These are phyloP conservation scores for Bothia castanella DNA, from an alignment of 1,284 basidiomycete species.

Conservation along the genomic window DNA sequence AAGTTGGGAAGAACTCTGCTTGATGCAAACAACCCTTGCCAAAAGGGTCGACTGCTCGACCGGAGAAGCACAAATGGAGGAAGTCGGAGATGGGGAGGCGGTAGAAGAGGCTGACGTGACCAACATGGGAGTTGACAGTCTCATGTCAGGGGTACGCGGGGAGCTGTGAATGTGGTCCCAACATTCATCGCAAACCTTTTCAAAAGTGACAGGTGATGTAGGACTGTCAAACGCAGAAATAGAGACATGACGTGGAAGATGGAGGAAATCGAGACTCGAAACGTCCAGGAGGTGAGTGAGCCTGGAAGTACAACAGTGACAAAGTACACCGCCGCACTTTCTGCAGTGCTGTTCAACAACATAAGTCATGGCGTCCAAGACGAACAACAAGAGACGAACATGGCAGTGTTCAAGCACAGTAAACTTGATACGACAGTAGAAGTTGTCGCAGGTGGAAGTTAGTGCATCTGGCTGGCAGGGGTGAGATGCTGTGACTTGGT, in stretches of 20 bases:
- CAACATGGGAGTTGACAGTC: conserved; percentile 30
- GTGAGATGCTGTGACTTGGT: conserved; percentile 3
- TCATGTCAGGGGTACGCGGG: conserved; percentile 43
- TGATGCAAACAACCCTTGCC: conserved; percentile 22
- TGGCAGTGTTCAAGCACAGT: conserved; percentile 68
- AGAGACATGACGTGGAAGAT: conserved; percentile 62
- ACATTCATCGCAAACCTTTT: conserved; percentile 70
- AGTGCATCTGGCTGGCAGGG: conserved; percentile 54
- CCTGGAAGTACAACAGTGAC: conserved; percentile 53
- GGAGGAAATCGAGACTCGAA: conserved; percentile 60
- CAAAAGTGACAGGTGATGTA: conserved; percentile 46
- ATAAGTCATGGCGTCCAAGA: conserved; percentile 20
- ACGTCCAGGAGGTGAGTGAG: conserved; percentile 62
- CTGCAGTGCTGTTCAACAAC: conserved; percentile 57
- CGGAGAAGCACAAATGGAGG: conserved; percentile 37
- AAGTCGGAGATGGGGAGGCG: conserved; percentile 32
- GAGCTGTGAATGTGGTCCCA: conserved; percentile 65
- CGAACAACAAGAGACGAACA: conserved; percentile 39
- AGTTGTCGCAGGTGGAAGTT: conserved; percentile 63
- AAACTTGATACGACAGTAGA: conserved; percentile 61
- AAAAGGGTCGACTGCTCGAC: conserved; percentile 28
- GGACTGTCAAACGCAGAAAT: conserved; percentile 54
- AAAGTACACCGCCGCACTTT: conserved; percentile 77
- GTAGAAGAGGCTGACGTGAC: conserved; percentile 32
- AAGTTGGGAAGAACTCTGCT: conserved; percentile 33